Percentiles rank a stretch among this genome's conserved stretches.
Evolutionary conservation across 768 basidiomycete genomes (phyloP).

Genomic region (Collybiopsis confluens): DNA sequence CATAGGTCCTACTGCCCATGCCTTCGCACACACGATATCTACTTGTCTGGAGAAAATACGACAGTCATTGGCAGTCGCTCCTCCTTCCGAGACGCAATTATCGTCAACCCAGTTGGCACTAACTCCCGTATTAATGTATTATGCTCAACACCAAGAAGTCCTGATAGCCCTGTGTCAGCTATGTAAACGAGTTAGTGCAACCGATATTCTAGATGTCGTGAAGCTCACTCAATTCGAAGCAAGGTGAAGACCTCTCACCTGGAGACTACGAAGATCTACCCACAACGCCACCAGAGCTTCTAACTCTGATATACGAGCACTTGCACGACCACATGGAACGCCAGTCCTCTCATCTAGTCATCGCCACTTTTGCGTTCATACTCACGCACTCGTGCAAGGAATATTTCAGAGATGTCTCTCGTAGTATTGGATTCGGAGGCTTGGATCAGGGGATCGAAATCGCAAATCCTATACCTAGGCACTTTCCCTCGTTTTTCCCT

Average conservation of each 20-base stretch:
- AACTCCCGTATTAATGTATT: slow-evolving; percentile 45
- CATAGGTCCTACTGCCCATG: slow-evolving; percentile 48
- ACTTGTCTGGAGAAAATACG: slow-evolving; percentile 50
- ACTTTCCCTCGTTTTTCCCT: slow-evolving; percentile 66
- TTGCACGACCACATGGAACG: slow-evolving; percentile 50
- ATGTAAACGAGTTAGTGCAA: slow-evolving; percentile 53
- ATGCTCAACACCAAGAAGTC: slow-evolving; percentile 44
- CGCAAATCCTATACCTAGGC: slow-evolving; percentile 20
- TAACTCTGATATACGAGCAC: slow-evolving; percentile 59
- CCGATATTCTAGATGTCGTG: too few relatives aligned
- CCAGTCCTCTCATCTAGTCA: slow-evolving; percentile 43
- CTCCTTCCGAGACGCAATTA: slow-evolving; percentile 26
- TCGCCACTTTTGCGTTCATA: slow-evolving; percentile 62
- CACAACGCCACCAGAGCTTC: slow-evolving; percentile 41
- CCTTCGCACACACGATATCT: slow-evolving; percentile 63
- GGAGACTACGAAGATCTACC: slow-evolving; percentile 40
- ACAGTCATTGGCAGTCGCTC: slow-evolving; percentile 35
- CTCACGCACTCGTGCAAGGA: slow-evolving; percentile 58
- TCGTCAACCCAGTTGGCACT: slow-evolving; percentile 22
- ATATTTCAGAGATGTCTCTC: slow-evolving; percentile 56
- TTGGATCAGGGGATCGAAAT: slow-evolving; percentile 22
- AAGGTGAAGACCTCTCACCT: slow-evolving; percentile 16
- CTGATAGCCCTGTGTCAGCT: slow-evolving; percentile 50
- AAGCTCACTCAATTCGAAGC: slow-evolving; percentile 2
- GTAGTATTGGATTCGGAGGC: slow-evolving; percentile 50